Evolutionary conservation across 805 yeast genomes (phyloP), one percentile per base, ranked within the genome.

Genomic region (Hanseniaspora jakobsenii): DNA sequence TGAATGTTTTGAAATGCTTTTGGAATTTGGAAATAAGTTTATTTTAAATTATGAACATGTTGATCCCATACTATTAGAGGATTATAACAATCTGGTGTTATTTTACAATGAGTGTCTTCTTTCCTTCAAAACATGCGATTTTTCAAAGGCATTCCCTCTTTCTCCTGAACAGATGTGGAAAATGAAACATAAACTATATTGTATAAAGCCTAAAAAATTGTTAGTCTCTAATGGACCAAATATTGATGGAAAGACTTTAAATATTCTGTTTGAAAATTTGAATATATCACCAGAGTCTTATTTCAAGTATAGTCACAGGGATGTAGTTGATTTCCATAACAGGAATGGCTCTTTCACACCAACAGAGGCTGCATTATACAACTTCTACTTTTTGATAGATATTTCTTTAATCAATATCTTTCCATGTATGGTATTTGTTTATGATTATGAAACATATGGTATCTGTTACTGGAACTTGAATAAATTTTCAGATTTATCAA

Each of bases 341-440:
- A 17, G 17, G 6, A 32, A 8, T 30, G 46, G 49, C 8, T 18
- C n/a, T 4, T 8, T 42, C 13, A 35, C 51, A 6, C 48, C 47
- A 13, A 38, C 40, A 6, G 44, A 43, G 7, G 38, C 38, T n/a
- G 46, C 44, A 9, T 34, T 49, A 12, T 49, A 49, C 32, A 32
- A 32, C 8, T 49, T 49, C 26, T 49, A 42, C 39, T 44, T 37
- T 21, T 29, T 45, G 12, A 27, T 47, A 22, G 43, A 47, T 12
- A 13, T 44, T 9, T 32, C 40, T 6, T 36, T 49, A 24, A 35
- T 28, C 19, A 38, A 47, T 22, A 19, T 47, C 23, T 35, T 49
- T 13, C 47, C 51, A n/a, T n/a, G n/a, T n/a, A n/a, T n/a, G n/a
- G n/a, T n/a, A n/a, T n/a, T n/a, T n/a, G n/a, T 47, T 19, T 26